Evolutionary conservation across 441 rosid species (phyloP).

Genomic region (Euphorbia schlechtendalii): DNA sequence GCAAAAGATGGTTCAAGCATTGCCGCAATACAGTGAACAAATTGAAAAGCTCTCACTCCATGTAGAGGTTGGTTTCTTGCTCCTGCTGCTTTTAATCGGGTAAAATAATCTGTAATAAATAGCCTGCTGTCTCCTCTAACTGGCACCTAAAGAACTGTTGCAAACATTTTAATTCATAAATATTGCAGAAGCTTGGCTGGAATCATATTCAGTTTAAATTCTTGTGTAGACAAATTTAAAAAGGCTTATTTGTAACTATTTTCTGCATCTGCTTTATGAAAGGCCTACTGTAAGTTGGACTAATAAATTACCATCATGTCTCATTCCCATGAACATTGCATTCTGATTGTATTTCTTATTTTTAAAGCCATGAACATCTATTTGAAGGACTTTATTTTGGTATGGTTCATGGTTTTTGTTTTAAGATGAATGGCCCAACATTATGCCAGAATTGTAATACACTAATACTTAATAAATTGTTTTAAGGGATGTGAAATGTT

Average conservation of each 20-base stretch:
- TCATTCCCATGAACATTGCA: not conserved
- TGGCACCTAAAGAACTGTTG: not conserved
- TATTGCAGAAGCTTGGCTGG: constrained; percentile 1
- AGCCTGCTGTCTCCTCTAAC: not conserved
- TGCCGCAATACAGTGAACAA: constrained; percentile 94
- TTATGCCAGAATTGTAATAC: not conserved
- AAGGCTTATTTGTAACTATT: not conserved
- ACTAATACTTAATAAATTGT: no score
- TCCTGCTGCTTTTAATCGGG: not conserved
- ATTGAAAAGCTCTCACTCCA: constrained; percentile 95
- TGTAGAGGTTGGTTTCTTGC: constrained; percentile 63
- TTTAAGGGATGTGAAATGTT: not conserved
- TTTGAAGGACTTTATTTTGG: not conserved
- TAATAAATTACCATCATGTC: not conserved
- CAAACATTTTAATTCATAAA: not conserved
- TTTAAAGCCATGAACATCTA: not conserved
- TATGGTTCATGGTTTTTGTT: not conserved
- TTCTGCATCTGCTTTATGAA: not conserved
- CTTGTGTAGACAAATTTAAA: not conserved
- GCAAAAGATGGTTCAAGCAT: constrained; percentile 96
- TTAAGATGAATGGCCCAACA: not conserved
- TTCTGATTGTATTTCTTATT: not conserved
- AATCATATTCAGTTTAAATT: not conserved
- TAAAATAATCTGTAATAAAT: not conserved
- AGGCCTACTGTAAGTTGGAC: not conserved